Percentiles rank a stretch among this genome's conserved stretches.
phyloP scores from a whole-genome alignment of 2,329 filamentous ascomycete genomes.

The Claviceps arundinis region DNA sequence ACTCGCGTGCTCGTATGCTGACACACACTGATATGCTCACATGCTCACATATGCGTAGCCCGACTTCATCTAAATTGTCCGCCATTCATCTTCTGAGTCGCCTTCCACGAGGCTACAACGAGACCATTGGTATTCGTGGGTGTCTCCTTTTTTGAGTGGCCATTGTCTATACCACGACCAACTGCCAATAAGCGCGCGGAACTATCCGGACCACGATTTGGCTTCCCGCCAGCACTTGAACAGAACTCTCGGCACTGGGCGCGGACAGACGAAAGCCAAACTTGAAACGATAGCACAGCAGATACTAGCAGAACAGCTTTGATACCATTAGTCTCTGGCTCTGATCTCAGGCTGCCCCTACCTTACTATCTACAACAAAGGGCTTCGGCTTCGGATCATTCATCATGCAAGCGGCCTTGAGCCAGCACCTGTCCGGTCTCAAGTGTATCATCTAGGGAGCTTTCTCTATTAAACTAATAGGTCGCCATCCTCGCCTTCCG shows the following conservation, averaged over 20 bases:
- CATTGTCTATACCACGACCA: neutral
- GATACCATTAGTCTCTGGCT: neutral
- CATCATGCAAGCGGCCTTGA: slow-evolving; percentile 28
- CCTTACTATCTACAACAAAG: slow-evolving; percentile 5
- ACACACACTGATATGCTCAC: too few species aligned
- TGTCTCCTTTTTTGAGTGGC: neutral
- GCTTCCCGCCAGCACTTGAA: neutral
- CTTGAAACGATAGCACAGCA: neutral
- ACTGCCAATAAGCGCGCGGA: neutral
- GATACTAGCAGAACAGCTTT: neutral
- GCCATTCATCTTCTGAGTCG: neutral
- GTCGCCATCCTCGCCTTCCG: neutral
- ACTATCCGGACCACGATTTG: neutral
- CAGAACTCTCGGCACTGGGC: neutral
- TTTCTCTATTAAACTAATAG: slow-evolving; percentile 1
- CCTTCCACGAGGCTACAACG: neutral
- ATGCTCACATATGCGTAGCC: neutral
- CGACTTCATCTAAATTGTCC: neutral
- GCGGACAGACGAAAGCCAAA: neutral
- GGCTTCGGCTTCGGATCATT: slow-evolving; percentile 7
- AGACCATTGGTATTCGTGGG: neutral
- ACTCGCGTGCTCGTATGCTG: neutral
- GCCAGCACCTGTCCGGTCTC: slow-evolving; percentile 21
- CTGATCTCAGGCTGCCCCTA: slow-evolving; percentile 2
- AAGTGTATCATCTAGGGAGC: slow-evolving; percentile 18